Percentiles rank a stretch among this genome's conserved stretches.
phyloP scores from a whole-genome alignment of 2,329 filamentous ascomycete species.

The Aspergillus sp. region DNA sequence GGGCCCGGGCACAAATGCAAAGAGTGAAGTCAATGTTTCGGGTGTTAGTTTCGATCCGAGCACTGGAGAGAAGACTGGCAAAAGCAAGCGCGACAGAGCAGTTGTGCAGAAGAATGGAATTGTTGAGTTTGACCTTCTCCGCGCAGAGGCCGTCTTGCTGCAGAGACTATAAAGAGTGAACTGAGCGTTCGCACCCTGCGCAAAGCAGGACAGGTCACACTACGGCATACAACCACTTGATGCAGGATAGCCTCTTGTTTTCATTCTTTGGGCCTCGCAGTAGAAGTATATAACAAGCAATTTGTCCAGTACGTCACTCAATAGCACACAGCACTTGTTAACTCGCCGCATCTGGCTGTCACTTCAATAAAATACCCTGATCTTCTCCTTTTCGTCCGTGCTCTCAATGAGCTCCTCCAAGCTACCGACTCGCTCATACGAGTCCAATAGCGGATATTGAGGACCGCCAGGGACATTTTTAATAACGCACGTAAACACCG shows the following conservation, averaged over 20 bases:
- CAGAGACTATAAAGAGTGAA: neutral
- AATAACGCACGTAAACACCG: constrained; percentile 7
- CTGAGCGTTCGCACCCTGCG: no score
- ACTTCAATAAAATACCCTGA: neutral
- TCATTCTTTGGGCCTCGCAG: no score
- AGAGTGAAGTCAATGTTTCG: constrained; percentile 6
- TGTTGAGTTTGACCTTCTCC: neutral
- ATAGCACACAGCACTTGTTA: no score
- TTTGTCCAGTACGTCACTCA: no score
- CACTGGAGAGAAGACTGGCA: constrained; percentile 1
- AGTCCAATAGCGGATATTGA: neutral
- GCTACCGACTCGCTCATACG: neutral
- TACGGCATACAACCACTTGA: no score
- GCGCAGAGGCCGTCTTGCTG: constrained; percentile 4
- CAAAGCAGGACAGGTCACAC: no score
- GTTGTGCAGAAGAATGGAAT: neutral
- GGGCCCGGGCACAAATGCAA: constrained; percentile 9
- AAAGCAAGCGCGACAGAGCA: neutral
- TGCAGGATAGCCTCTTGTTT: no score
- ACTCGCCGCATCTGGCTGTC: no score
- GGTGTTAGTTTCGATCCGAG: neutral
- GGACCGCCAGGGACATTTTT: neutral
- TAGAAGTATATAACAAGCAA: no score
- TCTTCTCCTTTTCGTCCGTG: neutral
- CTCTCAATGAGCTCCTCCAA: neutral